Conservation (phyloP, 225 moss, liverwort and hornwort genomes). For the Sphagnum contortum region DNA sequence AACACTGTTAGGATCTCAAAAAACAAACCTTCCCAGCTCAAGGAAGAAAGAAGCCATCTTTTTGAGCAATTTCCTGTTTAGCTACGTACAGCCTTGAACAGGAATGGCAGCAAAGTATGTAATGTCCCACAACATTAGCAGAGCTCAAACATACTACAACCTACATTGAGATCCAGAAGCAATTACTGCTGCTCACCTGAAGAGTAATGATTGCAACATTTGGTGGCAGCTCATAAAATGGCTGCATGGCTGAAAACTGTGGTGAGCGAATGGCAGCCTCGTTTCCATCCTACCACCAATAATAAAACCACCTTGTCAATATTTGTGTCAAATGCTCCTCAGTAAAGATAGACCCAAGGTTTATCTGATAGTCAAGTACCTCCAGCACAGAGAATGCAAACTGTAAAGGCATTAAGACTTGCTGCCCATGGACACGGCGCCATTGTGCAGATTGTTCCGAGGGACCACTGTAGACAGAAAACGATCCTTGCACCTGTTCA, state of each 20-base stretch:
- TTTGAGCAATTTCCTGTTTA: too few species aligned
- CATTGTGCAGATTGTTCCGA: conserved; percentile 69
- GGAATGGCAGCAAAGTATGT: too few species aligned
- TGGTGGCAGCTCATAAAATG: conserved; percentile 67
- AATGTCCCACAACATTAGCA: too few species aligned
- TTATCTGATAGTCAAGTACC: conserved; percentile 22
- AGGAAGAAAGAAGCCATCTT: too few species aligned
- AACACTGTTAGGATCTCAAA: too few species aligned
- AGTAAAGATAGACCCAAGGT: too few species aligned
- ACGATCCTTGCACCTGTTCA: conserved; percentile 67
- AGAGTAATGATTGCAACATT: conserved; percentile 87
- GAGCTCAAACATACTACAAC: too few species aligned
- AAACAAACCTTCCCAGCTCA: too few species aligned
- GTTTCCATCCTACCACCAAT: conserved; percentile 38
- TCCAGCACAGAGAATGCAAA: conserved; percentile 73
- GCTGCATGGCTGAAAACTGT: conserved; percentile 47
- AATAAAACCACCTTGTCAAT: not conserved
- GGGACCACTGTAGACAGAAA: conserved; percentile 56
- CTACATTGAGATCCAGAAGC: too few species aligned
- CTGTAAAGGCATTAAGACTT: conserved; percentile 72
- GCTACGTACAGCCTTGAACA: too few species aligned
- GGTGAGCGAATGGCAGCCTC: conserved; percentile 27
- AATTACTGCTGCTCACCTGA: conserved; percentile 42
- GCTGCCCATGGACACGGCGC: conserved; percentile 86
- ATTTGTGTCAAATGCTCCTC: too few species aligned